phyloP scores from a whole-genome alignment of 140 eudicot species.

The Senecio squalidus region DNA sequence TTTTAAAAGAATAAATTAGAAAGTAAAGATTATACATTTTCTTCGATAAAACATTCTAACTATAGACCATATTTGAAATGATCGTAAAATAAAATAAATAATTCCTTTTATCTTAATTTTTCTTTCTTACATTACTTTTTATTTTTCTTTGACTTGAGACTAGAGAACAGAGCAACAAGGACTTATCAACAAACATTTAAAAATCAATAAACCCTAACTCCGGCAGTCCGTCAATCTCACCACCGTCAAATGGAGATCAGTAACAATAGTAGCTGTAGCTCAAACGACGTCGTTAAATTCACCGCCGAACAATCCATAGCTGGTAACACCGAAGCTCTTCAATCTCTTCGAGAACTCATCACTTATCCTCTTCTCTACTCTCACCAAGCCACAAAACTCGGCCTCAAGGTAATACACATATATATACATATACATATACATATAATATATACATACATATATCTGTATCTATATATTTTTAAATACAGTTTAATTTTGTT shows the following conservation, averaged over 20 bases:
- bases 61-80: too few relatives aligned
- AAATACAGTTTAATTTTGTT: neutral
- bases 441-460: neutral
- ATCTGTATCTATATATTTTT: neutral
- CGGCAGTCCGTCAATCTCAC: neutral
- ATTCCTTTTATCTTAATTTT: too few relatives aligned
- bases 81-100: too few relatives aligned
- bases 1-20: too few relatives aligned
- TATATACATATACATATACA: neutral
- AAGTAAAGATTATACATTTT: too few relatives aligned
- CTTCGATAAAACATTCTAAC: too few relatives aligned
- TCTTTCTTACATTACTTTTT: too few relatives aligned
- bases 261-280: constrained; percentile 23
- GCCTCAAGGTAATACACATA: constrained; percentile 46
- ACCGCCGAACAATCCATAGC: constrained; percentile 82
- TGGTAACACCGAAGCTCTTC: constrained; percentile 73
- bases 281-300: constrained; percentile 33
- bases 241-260: constrained; percentile 29
- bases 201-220: neutral
- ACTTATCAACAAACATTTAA: neutral
- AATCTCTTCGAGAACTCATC: constrained; percentile 85
- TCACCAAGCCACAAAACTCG: constrained; percentile 45
- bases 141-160: too few relatives aligned
- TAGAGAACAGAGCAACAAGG: too few relatives aligned
- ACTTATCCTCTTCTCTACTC: constrained; percentile 60